phyloP scores from a whole-genome alignment of 108 stramenopile genomes.

The Ochromonas danica region DNA sequence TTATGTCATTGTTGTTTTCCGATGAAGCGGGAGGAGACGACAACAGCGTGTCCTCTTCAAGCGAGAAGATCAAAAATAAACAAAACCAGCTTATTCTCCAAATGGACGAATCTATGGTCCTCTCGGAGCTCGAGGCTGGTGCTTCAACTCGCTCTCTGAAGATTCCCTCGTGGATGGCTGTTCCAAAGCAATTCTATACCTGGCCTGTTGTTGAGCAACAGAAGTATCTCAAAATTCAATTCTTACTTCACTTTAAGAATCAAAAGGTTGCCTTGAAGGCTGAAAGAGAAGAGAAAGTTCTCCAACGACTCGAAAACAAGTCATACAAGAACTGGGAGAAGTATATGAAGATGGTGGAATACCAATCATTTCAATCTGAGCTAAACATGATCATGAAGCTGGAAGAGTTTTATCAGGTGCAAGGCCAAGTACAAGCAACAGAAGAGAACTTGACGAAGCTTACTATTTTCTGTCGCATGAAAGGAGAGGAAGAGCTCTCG shows the following conservation, averaged over 20 bases:
- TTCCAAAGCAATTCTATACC: neutral
- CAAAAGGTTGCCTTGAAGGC: neutral
- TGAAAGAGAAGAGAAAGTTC: neutral
- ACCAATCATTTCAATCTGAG: neutral
- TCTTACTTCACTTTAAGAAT: neutral
- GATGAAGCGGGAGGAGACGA: neutral
- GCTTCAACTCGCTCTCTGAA: neutral
- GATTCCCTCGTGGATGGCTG: neutral
- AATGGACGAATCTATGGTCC: too few species aligned
- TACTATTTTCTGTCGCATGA: conserved; percentile 4
- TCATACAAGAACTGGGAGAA: neutral
- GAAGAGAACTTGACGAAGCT: conserved; percentile 21
- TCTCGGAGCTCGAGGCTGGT: neutral
- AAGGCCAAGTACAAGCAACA: neutral
- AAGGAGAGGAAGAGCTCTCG: conserved; percentile 35
- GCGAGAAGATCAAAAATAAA: neutral
- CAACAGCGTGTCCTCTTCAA: neutral
- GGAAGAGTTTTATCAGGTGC: neutral
- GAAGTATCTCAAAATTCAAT: neutral
- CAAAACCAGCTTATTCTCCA: neutral
- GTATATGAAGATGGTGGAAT: neutral
- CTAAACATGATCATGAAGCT: neutral
- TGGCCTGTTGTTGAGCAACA: neutral
- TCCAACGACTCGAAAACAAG: neutral
- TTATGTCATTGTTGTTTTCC: too few species aligned